Conservation (phyloP, 2,329 filamentous ascomycete species). For the Ophiostoma sp. region DNA sequence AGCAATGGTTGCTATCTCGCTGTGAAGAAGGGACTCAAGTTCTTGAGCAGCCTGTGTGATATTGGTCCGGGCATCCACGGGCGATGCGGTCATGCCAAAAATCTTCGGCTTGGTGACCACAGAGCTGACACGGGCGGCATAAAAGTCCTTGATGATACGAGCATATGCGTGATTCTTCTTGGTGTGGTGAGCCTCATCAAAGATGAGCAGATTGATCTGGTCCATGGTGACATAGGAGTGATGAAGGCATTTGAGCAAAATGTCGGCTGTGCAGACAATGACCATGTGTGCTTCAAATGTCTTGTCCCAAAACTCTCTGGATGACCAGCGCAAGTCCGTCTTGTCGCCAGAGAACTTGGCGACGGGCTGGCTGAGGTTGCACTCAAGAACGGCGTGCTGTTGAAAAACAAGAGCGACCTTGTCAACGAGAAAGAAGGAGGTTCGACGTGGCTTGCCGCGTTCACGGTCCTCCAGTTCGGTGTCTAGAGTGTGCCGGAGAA, state of each 20-base stretch:
- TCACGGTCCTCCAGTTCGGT: conserved; percentile 68
- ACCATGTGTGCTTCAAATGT: conserved; percentile 64
- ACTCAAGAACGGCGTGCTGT: conserved; percentile 74
- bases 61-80: conserved; percentile 76
- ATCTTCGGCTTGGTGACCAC: conserved; percentile 60
- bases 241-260: conserved; percentile 71
- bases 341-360: conserved; percentile 71
- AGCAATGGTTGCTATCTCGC: conserved; percentile 70
- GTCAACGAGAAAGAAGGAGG: conserved; percentile 85
- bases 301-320: conserved; percentile 46
- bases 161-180: conserved; percentile 93
- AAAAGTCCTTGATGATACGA: conserved; percentile 83
- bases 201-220: conserved; percentile 83
- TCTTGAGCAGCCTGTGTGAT: conserved; percentile 63
- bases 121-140: conserved; percentile 46
- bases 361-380: conserved; percentile 73
- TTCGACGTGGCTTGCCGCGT: conserved; percentile 53
- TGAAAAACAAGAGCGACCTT: conserved; percentile 88
- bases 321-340: conserved; percentile 37
- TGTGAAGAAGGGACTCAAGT: conserved; percentile 72
- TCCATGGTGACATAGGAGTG: conserved; percentile 75
- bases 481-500: conserved; percentile 71
- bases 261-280: conserved; percentile 86
- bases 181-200: conserved; percentile 93
- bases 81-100: conserved; percentile 95